A percentile compares a stretch with the other conserved stretches of the same genome.
Evolutionary conservation across 2,329 filamentous ascomycete genomes (phyloP).

Genomic region (Bipolaris sorokiniana): DNA sequence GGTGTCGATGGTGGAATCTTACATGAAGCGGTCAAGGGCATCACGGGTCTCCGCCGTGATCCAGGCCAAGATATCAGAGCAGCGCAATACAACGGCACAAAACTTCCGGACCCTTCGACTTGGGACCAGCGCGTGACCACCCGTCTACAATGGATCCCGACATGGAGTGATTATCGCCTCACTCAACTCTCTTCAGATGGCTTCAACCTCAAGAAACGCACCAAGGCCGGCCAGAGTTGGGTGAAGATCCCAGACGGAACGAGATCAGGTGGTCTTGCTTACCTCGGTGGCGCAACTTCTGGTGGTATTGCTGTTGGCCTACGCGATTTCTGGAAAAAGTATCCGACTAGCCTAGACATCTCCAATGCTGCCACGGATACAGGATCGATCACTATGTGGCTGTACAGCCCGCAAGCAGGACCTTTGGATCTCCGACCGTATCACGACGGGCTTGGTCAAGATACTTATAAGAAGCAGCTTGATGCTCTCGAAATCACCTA

Average conservation of each 20-base stretch:
- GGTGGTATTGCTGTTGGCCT: slow-evolving; percentile 67
- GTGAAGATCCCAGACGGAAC: slow-evolving; percentile 64
- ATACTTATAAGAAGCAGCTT: slow-evolving; percentile 63
- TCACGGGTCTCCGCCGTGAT: slow-evolving; percentile 65
- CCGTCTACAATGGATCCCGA: slow-evolving; percentile 62
- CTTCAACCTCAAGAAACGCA: slow-evolving; percentile 66
- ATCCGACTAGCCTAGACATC: slow-evolving; percentile 65
- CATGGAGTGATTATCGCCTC: slow-evolving; percentile 65
- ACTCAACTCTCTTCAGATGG: slow-evolving; percentile 65
- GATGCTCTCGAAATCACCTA: slow-evolving; percentile 69
- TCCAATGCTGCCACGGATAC: slow-evolving; percentile 57
- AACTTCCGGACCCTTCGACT: slow-evolving; percentile 49
- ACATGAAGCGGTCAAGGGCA: slow-evolving; percentile 64
- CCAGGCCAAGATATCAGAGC: slow-evolving; percentile 58
- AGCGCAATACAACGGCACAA: slow-evolving; percentile 59
- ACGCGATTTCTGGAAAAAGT: slow-evolving; percentile 68
- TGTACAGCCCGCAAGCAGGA: slow-evolving; percentile 63
- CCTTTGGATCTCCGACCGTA: slow-evolving; percentile 64
- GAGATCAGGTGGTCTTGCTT: slow-evolving; percentile 62
- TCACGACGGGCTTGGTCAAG: slow-evolving; percentile 63
- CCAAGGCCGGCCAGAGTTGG: slow-evolving; percentile 63
- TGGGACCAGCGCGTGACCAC: slow-evolving; percentile 57
- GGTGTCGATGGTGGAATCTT: slow-evolving; percentile 63
- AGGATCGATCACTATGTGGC: slow-evolving; percentile 64
- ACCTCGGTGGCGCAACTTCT: slow-evolving; percentile 62